Evolutionary conservation across 1,139 yeast species (phyloP), one percentile per base, ranked within the genome.

Genomic region (Pichia sp.): DNA sequence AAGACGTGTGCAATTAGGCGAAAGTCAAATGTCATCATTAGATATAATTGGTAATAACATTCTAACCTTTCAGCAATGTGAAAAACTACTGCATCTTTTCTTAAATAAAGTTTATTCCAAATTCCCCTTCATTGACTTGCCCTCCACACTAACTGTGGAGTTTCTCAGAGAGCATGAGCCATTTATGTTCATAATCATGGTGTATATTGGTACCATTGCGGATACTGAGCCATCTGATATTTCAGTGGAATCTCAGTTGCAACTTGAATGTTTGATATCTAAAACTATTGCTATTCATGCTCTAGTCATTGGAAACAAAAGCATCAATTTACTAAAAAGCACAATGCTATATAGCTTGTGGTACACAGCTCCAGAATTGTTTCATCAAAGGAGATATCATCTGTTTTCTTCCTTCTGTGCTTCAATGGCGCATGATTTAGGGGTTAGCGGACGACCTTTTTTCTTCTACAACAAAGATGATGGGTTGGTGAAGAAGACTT

Each of bases 331-430:
- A 51, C 71, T 89, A 45, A 84, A 86, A 66, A 73, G 85, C 19
- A 70, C 87, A 49, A 64, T 87, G 32, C 64, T 88, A 3, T 71
- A 87, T 53, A 79, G 87, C 43, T 69, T 85, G 40, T 90, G 96
- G 95, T 89, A 89, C 67, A 88, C 87, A 61, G 81, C 89, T 6
- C 90, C 96, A 0, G 96, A 89, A 68, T 73, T 88, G 61, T 87
- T 87, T 60, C 87, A 84, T 61, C 87, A 87, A 63, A 80, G 95
- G 57, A 79, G 95, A 52, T 84, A 85, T 61, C 95, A 88, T 66
- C 71, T 89, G 54, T 75, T 88, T 60, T 81, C 84, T 54, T 75
- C 81, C 8, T 72, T 88, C 32, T 81, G 90, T 51, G 82, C 85
- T n/a, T 76, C 85, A 2, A 73, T 90, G 70, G 78, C 87, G 1